Base-by-base conservation (phyloP, 1,139 yeast genomes). In the Magnusiomyces sp. region DNA sequence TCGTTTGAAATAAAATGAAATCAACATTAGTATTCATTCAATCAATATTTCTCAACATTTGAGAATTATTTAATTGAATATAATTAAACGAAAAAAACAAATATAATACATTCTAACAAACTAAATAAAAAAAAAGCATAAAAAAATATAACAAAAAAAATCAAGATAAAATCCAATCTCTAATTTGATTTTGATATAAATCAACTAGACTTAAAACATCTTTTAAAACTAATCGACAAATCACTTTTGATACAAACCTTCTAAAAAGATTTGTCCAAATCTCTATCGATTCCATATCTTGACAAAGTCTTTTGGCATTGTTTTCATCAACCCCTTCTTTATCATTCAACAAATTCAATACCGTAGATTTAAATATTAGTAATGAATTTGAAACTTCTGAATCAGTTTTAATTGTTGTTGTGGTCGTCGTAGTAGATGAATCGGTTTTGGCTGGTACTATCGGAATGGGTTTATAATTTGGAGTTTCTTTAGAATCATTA, bases 191-290 rank as follows among this genome's bases (percentile, higher is more conserved):
- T 34, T 55, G 55, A 49, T 58, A 54, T 19, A 56, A 47, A 43
- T 57, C 59, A 32, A 56, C 56, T 14, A 59, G 45, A 32, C 50
- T 52, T 11, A 52, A 43, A 33, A 59, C 47, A 50, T 59, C 62
- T 49, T 58, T 58, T 27, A 59, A 54, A 39, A 59, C 48, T 40
- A 59, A 49, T 13, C 61, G 52, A 40, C 61, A 58, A n/a, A 56
- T 60, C 19, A 55, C 56, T n/a, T 53, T 54, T 23, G 56, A 55
- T 9, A 54, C 50, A 40, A 59, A 59, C 27, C 49, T 43, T 16
- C 58, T 49, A 47, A 51, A 59, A 16, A 47, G 49, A 16, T 48
- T 52, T 27, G 58, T 47, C 60, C 61, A 58, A 23, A 51, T 5
- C 6, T 5, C 38, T 5, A n/a, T 14, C 5, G n/a, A n/a, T 14